phyloP scores from a whole-genome alignment of 2,329 filamentous ascomycete genomes.

The Thielaviopsis euricoi region DNA sequence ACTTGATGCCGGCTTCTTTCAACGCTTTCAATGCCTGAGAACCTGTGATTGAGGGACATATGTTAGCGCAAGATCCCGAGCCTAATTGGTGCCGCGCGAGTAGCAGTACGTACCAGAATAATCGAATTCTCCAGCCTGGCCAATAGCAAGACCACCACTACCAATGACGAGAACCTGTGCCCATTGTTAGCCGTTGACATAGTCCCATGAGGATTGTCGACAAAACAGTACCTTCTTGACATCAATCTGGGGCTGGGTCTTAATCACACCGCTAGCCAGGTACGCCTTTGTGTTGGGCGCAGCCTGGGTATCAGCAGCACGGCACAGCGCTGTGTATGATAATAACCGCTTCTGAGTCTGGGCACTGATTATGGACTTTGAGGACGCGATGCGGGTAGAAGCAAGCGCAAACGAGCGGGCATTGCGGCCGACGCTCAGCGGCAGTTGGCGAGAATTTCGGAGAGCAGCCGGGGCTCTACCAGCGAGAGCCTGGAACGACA shows the following conservation, averaged over 20 bases:
- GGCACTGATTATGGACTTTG: slow-evolving; percentile 3
- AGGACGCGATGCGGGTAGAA: slow-evolving; percentile 4
- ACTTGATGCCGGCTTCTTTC: slow-evolving; percentile 83
- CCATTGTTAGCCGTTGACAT: neutral
- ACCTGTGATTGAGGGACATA: slow-evolving; percentile 33
- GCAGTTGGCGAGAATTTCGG: slow-evolving; percentile 35
- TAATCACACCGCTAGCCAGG: slow-evolving; percentile 72
- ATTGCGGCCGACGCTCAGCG: slow-evolving; percentile 14
- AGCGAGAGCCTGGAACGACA: slow-evolving; percentile 28
- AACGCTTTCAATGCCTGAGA: slow-evolving; percentile 93
- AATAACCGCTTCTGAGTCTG: slow-evolving; percentile 30
- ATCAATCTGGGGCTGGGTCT: slow-evolving; percentile 62
- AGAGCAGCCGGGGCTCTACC: slow-evolving; percentile 41
- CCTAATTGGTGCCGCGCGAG: neutral
- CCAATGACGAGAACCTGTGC: slow-evolving; percentile 70
- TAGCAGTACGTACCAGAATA: slow-evolving; percentile 65
- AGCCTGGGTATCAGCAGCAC: slow-evolving; percentile 36
- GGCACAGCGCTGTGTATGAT: slow-evolving; percentile 27
- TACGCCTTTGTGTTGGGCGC: slow-evolving; percentile 76
- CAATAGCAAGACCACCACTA: slow-evolving; percentile 87
- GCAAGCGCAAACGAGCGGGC: slow-evolving; percentile 4
- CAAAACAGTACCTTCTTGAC: slow-evolving; percentile 55
- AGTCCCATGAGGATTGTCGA: neutral
- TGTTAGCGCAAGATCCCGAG: slow-evolving; percentile 9
- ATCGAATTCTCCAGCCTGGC: slow-evolving; percentile 95